A percentile compares a stretch with the other conserved stretches of the same genome.
Evolutionary conservation across 2,329 filamentous ascomycete species (phyloP).

Genomic region (Pseudohalonectria lignicola): DNA sequence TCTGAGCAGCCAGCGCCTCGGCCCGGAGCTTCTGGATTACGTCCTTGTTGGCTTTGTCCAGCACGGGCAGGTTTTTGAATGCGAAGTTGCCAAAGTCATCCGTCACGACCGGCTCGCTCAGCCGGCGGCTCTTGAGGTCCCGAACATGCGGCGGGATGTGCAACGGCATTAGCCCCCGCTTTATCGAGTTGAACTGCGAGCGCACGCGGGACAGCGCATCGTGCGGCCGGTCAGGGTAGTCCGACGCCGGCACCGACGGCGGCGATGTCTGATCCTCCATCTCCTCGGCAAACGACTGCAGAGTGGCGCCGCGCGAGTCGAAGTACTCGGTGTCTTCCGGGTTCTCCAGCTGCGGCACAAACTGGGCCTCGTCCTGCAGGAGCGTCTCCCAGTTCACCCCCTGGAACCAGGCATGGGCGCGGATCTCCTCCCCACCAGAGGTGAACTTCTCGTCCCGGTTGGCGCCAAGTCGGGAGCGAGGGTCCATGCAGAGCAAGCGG

Average conservation of each 20-base stretch:
- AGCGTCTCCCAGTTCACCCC: constrained; percentile 83
- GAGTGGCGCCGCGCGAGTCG: constrained; percentile 78
- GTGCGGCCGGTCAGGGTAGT: constrained; percentile 83
- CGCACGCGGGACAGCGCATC: constrained; percentile 87
- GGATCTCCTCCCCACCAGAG: constrained; percentile 84
- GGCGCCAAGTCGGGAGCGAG: constrained; percentile 69
- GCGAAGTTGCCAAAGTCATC: constrained; percentile 96
- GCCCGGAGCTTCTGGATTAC: constrained; percentile 93
- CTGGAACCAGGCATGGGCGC: constrained; percentile 78
- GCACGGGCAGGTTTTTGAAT: constrained; percentile 92
- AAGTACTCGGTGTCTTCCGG: constrained; percentile 98
- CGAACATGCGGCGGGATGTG: constrained; percentile 95
- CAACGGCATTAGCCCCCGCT: constrained; percentile 85
- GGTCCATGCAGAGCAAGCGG: constrained; percentile 76
- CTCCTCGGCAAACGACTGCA: constrained; percentile 88
- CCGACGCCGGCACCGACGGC: constrained; percentile 57
- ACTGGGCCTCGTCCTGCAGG: constrained; percentile 91
- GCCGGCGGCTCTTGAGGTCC: constrained; percentile 73
- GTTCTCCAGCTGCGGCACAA: constrained; percentile 84
- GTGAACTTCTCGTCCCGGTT: constrained; percentile 75
- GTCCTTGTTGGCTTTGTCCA: constrained; percentile 98
- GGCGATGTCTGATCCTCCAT: constrained; percentile 82
- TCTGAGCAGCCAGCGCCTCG: constrained; percentile 67
- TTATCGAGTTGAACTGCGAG: constrained; percentile 76
- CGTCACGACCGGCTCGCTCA: constrained; percentile 78